Evolutionary conservation across 371 early-diverging fungal species (phyloP), one percentile per base, ranked within the genome.

Genomic region (Aphelidium insulamus): DNA sequence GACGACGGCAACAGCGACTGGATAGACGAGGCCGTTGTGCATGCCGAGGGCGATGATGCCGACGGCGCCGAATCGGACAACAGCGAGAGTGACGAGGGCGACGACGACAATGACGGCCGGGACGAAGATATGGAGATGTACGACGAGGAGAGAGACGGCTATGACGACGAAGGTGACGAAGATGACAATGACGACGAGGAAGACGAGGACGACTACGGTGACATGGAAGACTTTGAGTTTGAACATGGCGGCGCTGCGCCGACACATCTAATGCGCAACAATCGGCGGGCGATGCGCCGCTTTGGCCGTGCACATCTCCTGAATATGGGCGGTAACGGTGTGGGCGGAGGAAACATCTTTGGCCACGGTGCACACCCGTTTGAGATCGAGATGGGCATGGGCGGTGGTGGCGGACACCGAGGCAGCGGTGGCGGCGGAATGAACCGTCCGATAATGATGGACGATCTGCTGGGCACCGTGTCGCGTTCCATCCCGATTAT

Each of bases 341-440:
- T n/a, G n/a, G n/a, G n/a, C n/a, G n/a, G n/a, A n/a, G n/a, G n/a
- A n/a, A n/a, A n/a, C n/a, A n/a, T n/a, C n/a, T n/a, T n/a, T n/a
- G n/a, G n/a, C n/a, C n/a, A n/a, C n/a, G n/a, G n/a, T n/a, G n/a
- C n/a, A n/a, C n/a, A n/a, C n/a, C n/a, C n/a, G n/a, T n/a, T n/a
- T n/a, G n/a, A n/a, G n/a, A n/a, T 32, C 0, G 60, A 52, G 1
- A 48, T 46, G 6, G 50, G 47, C 3, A 47, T 44, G 9, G 55
- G 46, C 9, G 48, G 37, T 2, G 45, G 45, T 5, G 51, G 44
- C 48, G 50, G 59, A 56, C 51, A 54, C 16, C 21, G 49, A 12
- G 59, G 55, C 25, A 70, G 63, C 33, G 59, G 59, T 11, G 67
- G 63, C 5, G 62, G 58, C 21, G 55, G 31, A 11, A 59, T 44